A percentile compares a stretch with the other conserved stretches of the same genome.
phyloP scores from a whole-genome alignment of 139 green algal genomes.

The Coelastrella sp. region DNA sequence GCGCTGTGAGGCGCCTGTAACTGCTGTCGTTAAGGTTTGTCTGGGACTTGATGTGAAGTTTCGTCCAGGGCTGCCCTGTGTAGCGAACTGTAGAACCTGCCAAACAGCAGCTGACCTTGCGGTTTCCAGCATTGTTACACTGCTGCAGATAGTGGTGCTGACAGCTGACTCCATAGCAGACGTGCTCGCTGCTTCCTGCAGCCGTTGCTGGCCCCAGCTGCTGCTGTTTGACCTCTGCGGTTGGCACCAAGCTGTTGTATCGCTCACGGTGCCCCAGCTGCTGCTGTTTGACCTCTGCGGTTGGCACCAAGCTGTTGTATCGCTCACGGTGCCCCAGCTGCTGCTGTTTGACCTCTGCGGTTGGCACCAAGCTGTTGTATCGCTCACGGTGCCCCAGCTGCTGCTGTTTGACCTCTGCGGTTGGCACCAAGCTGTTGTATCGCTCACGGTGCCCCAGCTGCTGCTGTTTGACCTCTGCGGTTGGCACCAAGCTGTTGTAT shows the following conservation, averaged over 20 bases:
- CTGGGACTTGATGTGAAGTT: too few relatives aligned
- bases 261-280: neutral
- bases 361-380: neutral
- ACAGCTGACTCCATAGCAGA: too few relatives aligned
- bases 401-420: neutral
- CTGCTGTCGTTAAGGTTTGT: too few relatives aligned
- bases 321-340: neutral
- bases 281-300: neutral
- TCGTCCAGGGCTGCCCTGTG: too few relatives aligned
- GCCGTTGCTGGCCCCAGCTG: too few relatives aligned
- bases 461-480: neutral
- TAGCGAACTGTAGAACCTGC: too few relatives aligned
- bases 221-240: neutral
- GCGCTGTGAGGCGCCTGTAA: too few relatives aligned
- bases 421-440: neutral
- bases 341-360: neutral
- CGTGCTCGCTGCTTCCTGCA: too few relatives aligned
- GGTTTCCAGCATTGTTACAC: too few relatives aligned
- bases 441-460: neutral
- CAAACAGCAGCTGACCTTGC: too few relatives aligned
- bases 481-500: neutral
- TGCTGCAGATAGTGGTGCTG: too few relatives aligned
- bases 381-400: neutral
- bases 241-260: neutral
- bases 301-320: neutral